Percentiles rank a stretch among this genome's conserved stretches.
These are phyloP conservation scores for Sarocladium strictum DNA, from an alignment of 2,329 filamentous ascomycete species.

Conservation along the genomic window DNA sequence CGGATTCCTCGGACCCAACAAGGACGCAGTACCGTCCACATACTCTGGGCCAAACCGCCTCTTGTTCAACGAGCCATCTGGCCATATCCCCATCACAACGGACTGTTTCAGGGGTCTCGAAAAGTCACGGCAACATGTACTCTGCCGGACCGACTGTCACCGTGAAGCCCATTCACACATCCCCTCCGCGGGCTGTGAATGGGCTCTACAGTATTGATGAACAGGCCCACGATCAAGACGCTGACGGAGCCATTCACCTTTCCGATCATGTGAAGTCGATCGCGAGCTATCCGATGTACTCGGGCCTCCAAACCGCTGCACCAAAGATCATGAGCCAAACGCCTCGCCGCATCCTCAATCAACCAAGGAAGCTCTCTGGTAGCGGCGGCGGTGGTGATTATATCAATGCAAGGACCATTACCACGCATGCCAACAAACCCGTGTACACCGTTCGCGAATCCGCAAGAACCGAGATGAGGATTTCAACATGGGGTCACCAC, in stretches of 20 bases:
- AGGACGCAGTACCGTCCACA: background rate
- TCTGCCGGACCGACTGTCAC: constrained; percentile 11
- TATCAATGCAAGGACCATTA: constrained; percentile 12
- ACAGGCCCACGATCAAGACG: background rate
- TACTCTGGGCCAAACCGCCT: background rate
- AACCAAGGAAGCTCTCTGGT: constrained; percentile 29
- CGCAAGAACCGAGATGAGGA: constrained; percentile 2
- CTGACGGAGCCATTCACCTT: background rate
- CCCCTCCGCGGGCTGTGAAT: background rate
- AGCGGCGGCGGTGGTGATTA: constrained; percentile 4
- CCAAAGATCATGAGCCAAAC: constrained; percentile 12
- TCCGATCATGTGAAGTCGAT: background rate
- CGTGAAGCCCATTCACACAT: constrained; percentile 11
- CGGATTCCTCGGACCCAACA: background rate
- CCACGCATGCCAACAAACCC: constrained; percentile 16
- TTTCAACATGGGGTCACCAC: constrained; percentile 6
- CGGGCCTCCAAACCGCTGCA: constrained; percentile 22
- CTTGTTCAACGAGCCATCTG: background rate
- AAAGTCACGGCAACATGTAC: background rate
- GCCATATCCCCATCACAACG: background rate
- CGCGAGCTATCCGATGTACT: constrained; percentile 22
- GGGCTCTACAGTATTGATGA: constrained; percentile 8
- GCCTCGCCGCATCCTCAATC: constrained; percentile 23
- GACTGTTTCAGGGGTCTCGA: background rate
- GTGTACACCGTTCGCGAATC: constrained; percentile 1